Percentiles rank a stretch among this genome's conserved stretches.
Evolutionary conservation across 1,139 yeast species (phyloP).

Genomic region (Candida sojae): DNA sequence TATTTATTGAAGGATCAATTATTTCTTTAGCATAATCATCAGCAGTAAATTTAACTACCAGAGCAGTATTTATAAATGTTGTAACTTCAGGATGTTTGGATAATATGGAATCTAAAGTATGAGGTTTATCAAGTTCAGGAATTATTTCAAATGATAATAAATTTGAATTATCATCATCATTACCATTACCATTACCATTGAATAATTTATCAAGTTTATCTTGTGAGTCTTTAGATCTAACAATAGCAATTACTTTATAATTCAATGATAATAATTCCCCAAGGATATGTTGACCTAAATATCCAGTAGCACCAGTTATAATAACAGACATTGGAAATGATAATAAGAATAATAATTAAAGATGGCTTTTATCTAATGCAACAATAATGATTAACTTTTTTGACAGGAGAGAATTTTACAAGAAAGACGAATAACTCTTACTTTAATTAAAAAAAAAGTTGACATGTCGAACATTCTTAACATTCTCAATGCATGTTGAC

Average conservation of each 20-base stretch:
- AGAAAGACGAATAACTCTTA: too few relatives aligned
- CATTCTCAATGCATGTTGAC: too few relatives aligned
- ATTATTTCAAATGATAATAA: conserved; percentile 48
- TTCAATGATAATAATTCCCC: conserved; percentile 32
- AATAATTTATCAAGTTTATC: conserved; percentile 33
- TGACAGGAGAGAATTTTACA: too few relatives aligned
- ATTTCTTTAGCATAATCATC: conserved; percentile 22
- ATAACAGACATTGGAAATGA: conserved; percentile 24
- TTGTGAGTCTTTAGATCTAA: conserved; percentile 53
- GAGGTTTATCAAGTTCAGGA: conserved; percentile 45
- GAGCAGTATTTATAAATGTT: conserved; percentile 50
- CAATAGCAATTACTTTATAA: conserved; percentile 60
- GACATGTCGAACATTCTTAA: too few relatives aligned
- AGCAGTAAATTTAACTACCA: conserved; percentile 26
- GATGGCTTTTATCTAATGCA: too few relatives aligned
- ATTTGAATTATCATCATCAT: too few relatives aligned
- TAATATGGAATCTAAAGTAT: conserved; percentile 56
- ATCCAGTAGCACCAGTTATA: conserved; percentile 44
- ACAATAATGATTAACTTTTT: too few relatives aligned
- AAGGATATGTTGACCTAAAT: conserved; percentile 37
- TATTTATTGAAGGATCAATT: conserved; percentile 22
- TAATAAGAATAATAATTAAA: too few relatives aligned
- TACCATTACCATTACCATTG: too few relatives aligned
- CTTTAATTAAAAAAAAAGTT: too few relatives aligned
- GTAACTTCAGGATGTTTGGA: conserved; percentile 47